Evolutionary conservation across 306 rosid species (phyloP), one percentile per base, ranked within the genome.

Genomic region (Corylus americana): DNA sequence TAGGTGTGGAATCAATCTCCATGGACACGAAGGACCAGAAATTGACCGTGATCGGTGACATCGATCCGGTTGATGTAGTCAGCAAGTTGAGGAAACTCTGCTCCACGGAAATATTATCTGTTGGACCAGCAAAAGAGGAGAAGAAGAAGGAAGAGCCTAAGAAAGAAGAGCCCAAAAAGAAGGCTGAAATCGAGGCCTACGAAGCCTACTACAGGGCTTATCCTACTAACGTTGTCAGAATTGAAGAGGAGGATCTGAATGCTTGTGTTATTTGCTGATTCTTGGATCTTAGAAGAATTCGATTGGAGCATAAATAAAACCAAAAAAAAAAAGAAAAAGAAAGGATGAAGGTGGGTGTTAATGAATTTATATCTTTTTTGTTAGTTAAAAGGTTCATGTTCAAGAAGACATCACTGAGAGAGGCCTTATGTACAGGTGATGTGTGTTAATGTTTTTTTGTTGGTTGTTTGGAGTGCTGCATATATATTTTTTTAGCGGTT

Each of bases 1-100:
- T 83, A 92, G 98, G 98, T 72, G 88, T 94, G 14, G 94, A 86
- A 6, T 92, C 98, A 55, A 84, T 94, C 20, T 78, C 89, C 0
- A 83, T 88, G 83, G 93, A 94, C 67, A 76, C 83, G 89, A 92
- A 92, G 78, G 94, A 89, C 80, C 71, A 77, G 80, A 91, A 92
- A 69, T 11, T 94, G 87, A 92, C 94, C 0, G 75, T 92, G 77
- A 86, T 74, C 0, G 98, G 98, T 16, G 91, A 87, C 11, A 53
- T 88, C 31, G 97, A 94, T 74, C 83, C 98, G 1, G 91, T 94
- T 12, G 0, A 1, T 17, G 75, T 94, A 37, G 93, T 85, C 35
- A 74, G 74, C 45, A 94, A 88, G 73, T 61, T 94, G 71, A 91
- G 92, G 81, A 94, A 91, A 87, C 31, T 84, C 4, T 88, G 88